Percentiles rank a stretch among this genome's conserved stretches.
Evolutionary conservation across 139 green algal genomes (phyloP).

Genomic region (Chlamydomonas eustigma): DNA sequence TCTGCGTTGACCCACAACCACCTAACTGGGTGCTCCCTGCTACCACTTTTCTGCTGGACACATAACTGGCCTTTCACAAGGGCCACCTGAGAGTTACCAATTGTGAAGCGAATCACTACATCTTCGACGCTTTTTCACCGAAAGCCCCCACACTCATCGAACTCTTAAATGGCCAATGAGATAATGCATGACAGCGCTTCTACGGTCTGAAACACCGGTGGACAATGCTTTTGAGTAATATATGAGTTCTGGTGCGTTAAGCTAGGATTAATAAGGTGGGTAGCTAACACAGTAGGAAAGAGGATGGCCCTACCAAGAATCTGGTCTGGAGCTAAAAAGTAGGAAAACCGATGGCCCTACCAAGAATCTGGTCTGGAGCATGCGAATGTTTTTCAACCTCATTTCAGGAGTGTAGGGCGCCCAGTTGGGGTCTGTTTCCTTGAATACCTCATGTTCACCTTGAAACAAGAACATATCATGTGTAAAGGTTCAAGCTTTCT

Average conservation of each 20-base stretch:
- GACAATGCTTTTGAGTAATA: too few species aligned
- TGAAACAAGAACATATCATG: background rate
- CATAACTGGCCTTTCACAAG: slow-evolving; percentile 19
- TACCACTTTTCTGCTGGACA: background rate
- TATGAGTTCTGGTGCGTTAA: too few species aligned
- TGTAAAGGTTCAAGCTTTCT: background rate
- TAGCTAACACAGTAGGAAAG: too few species aligned
- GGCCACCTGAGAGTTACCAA: slow-evolving; percentile 16
- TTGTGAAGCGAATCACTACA: background rate
- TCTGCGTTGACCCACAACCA: slow-evolving; percentile 14
- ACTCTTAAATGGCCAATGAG: too few species aligned
- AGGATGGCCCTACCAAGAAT: too few species aligned
- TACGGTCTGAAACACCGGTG: too few species aligned
- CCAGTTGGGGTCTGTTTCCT: slow-evolving; percentile 23
- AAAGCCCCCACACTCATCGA: background rate
- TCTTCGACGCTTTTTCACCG: too few species aligned
- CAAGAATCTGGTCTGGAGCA: slow-evolving; percentile 32
- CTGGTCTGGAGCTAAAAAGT: too few species aligned
- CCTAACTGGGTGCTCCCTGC: background rate
- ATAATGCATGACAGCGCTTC: too few species aligned
- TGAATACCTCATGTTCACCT: slow-evolving; percentile 24
- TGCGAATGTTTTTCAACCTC: slow-evolving; percentile 26
- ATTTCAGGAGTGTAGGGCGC: slow-evolving; percentile 30
- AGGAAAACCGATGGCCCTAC: too few species aligned
- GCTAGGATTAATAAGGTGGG: too few species aligned